Percentiles rank a stretch among this genome's conserved stretches.
Evolutionary conservation across 345 rosid species (phyloP).

Genomic region (Sonneratia alba): DNA sequence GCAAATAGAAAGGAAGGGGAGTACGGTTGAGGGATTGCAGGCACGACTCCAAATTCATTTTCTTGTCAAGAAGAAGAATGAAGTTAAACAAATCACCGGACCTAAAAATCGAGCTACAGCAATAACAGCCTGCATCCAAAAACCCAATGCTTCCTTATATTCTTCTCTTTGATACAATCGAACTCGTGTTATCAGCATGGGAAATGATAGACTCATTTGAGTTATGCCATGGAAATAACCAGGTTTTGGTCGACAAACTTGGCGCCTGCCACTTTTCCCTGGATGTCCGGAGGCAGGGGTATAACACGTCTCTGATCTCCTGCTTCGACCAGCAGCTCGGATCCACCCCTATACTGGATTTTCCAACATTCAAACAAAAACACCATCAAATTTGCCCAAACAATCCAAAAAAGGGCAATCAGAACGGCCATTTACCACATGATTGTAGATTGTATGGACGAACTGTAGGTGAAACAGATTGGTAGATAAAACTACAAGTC

Average conservation of each 20-base stretch:
- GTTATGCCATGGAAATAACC: constrained; percentile 53
- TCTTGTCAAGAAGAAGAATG: no score
- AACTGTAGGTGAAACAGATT: background rate
- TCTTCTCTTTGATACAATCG: background rate
- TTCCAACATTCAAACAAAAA: constrained; percentile 3
- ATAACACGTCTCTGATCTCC: constrained; percentile 88
- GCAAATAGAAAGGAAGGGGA: no score
- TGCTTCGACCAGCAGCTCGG: constrained; percentile 79
- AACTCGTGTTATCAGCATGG: background rate
- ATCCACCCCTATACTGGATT: constrained; percentile 85
- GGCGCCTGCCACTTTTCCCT: constrained; percentile 83
- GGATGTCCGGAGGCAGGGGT: constrained; percentile 50
- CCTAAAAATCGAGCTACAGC: background rate
- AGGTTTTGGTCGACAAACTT: constrained; percentile 66
- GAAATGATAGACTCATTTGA: background rate
- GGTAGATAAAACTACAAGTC: background rate
- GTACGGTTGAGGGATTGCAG: no score
- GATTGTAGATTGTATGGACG: background rate
- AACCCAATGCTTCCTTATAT: no score
- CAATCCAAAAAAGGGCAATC: background rate
- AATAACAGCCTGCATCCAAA: background rate
- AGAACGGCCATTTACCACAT: background rate
- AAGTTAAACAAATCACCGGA: no score
- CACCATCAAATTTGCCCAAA: background rate
- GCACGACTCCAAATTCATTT: background rate